Evolutionary conservation across 495 filamentous ascomycete genomes (phyloP).

Genomic region (Lophiotrema nucula): DNA sequence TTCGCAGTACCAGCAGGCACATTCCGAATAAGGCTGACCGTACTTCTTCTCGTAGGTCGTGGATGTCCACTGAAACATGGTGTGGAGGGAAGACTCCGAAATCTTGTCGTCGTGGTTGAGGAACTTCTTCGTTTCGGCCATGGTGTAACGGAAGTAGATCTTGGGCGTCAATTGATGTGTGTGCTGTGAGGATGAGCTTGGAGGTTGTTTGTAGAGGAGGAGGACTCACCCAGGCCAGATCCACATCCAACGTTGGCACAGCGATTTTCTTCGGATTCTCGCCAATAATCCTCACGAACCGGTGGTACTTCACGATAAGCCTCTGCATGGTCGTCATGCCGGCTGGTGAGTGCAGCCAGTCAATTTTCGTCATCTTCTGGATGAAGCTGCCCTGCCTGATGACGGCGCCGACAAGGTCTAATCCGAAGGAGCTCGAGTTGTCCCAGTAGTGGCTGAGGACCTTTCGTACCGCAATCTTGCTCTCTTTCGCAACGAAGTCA

Average conservation of each 20-base stretch:
- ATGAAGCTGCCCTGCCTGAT: slow-evolving; percentile 77
- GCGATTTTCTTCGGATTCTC: slow-evolving; percentile 53
- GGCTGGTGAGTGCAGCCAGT: slow-evolving; percentile 72
- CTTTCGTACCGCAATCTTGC: slow-evolving; percentile 58
- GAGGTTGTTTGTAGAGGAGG: slow-evolving; percentile 50
- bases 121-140: slow-evolving; percentile 48
- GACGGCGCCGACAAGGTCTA: slow-evolving; percentile 77
- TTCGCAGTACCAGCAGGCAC: slow-evolving; percentile 91
- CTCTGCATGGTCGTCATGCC: slow-evolving; percentile 63
- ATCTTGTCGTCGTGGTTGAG: slow-evolving; percentile 89
- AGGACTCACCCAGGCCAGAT: slow-evolving; percentile 67
- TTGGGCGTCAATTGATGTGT: slow-evolving; percentile 63
- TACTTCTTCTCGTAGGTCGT: slow-evolving; percentile 64
- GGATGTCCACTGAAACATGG: slow-evolving; percentile 72
- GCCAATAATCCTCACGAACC: slow-evolving; percentile 68
- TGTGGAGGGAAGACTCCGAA: slow-evolving; percentile 58
- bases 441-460: slow-evolving; percentile 83
- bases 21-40: slow-evolving; percentile 71
- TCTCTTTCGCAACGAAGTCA: slow-evolving; percentile 21
- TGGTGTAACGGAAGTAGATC: slow-evolving; percentile 61
- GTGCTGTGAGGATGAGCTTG: slow-evolving; percentile 33
- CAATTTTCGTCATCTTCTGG: slow-evolving; percentile 76
- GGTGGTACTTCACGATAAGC: slow-evolving; percentile 64
- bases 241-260: slow-evolving; percentile 85
- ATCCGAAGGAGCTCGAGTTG: slow-evolving; percentile 66